Evolutionary conservation across 306 rosid genomes (phyloP).

Genomic region (Ormosia emarginata): DNA sequence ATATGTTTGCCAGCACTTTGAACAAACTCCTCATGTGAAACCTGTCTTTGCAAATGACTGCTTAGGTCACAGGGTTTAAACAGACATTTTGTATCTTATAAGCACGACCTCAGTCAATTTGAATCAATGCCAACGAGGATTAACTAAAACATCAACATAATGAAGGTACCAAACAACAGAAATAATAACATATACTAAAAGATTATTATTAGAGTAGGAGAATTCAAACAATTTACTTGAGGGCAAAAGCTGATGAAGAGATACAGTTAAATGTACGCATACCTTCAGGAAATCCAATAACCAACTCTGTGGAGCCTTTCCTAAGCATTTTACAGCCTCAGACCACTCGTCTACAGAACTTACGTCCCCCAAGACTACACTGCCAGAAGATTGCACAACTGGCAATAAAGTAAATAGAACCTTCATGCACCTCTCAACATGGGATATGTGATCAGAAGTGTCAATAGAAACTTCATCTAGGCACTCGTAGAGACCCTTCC

Average conservation of each 20-base stretch:
- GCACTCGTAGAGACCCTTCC: constrained; percentile 85
- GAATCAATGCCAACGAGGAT: neutral
- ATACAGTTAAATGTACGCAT: constrained; percentile 9
- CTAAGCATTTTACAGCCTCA: constrained; percentile 72
- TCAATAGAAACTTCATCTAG: constrained; percentile 67
- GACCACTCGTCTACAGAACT: constrained; percentile 63
- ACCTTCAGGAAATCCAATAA: constrained; percentile 71
- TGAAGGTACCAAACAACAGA: neutral
- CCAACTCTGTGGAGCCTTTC: constrained; percentile 77
- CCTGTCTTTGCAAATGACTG: constrained; percentile 42
- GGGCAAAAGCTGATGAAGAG: constrained; percentile 9
- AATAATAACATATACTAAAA: neutral
- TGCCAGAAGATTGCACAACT: constrained; percentile 24
- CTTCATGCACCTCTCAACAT: constrained; percentile 74
- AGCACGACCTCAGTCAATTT: neutral
- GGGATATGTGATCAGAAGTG: constrained; percentile 52
- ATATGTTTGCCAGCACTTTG: constrained; percentile 30
- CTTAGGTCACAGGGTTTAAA: constrained; percentile 2
- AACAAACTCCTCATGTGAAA: constrained; percentile 52
- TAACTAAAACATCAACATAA: constrained; percentile 5
- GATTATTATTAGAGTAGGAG: neutral
- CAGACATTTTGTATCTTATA: constrained; percentile 9
- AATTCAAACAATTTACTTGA: neutral
- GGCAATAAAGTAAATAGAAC: constrained; percentile 78
- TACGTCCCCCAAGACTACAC: constrained; percentile 17